Base-by-base conservation (phyloP, 2,329 filamentous ascomycete species). In the Neophaeococcomyces mojaviensis region DNA sequence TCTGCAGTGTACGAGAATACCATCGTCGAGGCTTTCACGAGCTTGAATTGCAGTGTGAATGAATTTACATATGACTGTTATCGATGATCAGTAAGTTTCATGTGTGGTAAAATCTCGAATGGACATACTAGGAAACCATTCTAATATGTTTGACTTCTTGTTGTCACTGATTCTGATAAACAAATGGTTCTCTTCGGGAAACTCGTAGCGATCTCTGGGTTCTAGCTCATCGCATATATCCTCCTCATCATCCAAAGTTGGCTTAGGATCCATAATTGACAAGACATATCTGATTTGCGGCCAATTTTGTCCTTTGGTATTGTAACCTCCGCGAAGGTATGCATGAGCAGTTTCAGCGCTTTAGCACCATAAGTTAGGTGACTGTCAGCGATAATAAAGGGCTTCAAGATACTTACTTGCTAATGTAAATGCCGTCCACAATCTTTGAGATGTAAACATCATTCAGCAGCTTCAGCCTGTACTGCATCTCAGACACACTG, bases 391-490 rank as follows among this genome's bases (percentile, higher is more conserved):
- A n/a, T n/a, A n/a, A n/a, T n/a, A n/a, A n/a, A n/a, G n/a, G n/a
- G n/a, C n/a, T n/a, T n/a, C n/a, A n/a, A n/a, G n/a, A n/a, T n/a
- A 37, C 34, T 37, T 37, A 37, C 34, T 37, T 37, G 34, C 34
- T 37, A 22, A 37, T 37, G 12, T 19, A 37, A 15, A 37, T 37
- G 4, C 34, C 16, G 4, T 37, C 13, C 4, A 19, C 12, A 16
- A 37, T 19, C n/a, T 37, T 12, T 37, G 34, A 10, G 13, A 22
- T 18, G 19, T 18, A 4, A 3, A 37, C 16, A 9, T 16, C 34
- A 18, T 37, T 37, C 16, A 37, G 16, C 3, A 37, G n/a, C 16
- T 19, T 10, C 9, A 37, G 12, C 12, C 12, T 18, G 4, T 19
- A 10, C 12, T 37, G 13, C 34, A 37, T 9, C 16, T 37, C 16